Evolutionary conservation across 805 yeast genomes (phyloP).

Genomic region (Candida pseudofarinosa): DNA sequence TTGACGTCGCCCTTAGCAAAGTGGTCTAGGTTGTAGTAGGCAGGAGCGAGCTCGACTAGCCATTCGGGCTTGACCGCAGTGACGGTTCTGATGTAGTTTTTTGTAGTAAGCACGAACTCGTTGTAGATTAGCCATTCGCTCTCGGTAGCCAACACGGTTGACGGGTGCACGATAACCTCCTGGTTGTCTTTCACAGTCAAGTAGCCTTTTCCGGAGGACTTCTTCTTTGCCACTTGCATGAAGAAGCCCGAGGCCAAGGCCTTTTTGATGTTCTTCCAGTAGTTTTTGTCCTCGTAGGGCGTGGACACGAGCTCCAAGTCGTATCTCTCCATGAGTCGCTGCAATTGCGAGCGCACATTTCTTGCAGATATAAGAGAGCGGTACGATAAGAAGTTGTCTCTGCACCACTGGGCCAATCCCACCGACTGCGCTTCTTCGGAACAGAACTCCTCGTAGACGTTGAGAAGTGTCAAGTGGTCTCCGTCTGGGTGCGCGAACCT

Average conservation of each 20-base stretch:
- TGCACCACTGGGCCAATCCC: constrained; percentile 81
- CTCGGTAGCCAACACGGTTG: constrained; percentile 83
- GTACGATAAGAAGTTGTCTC: constrained; percentile 80
- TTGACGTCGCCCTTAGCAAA: constrained; percentile 70
- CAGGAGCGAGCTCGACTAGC: constrained; percentile 79
- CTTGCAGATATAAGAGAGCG: constrained; percentile 84
- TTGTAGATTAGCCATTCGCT: constrained; percentile 93
- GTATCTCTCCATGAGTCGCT: constrained; percentile 75
- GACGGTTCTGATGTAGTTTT: constrained; percentile 92
- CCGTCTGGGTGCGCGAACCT: constrained; percentile 91
- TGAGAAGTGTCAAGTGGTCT: constrained; percentile 86
- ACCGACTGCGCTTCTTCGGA: constrained; percentile 65
- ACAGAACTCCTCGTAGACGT: constrained; percentile 81
- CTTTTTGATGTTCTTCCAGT: constrained; percentile 75
- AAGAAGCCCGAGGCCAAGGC: constrained; percentile 92
- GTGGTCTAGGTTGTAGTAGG: constrained; percentile 58
- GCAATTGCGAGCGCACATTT: constrained; percentile 79
- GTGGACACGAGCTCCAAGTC: constrained; percentile 72
- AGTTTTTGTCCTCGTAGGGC: constrained; percentile 52
- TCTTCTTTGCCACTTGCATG: constrained; percentile 96
- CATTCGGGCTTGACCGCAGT: constrained; percentile 89
- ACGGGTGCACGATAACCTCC: constrained; percentile 91
- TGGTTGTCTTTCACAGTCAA: constrained; percentile 93
- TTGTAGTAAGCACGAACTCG: constrained; percentile 90
- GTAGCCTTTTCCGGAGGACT: constrained; percentile 71